Evolutionary conservation across 139 green algal genomes (phyloP), one percentile per base, ranked within the genome.

Genomic region (Chlorella sorokiniana): DNA sequence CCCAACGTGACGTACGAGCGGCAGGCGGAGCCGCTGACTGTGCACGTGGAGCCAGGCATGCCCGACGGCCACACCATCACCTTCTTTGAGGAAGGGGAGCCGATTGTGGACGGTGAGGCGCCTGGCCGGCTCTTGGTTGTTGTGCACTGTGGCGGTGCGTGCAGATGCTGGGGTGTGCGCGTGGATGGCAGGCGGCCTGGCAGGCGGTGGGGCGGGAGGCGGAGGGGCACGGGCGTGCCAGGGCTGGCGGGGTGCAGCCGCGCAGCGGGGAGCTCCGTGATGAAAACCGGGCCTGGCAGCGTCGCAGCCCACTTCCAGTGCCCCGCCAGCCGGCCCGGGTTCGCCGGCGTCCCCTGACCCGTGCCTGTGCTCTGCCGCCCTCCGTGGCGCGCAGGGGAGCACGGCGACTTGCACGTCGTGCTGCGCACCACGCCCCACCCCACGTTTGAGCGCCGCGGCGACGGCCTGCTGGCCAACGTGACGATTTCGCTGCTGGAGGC

Each of bases 11-110:
- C 96, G 83, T 88, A 94, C 4, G 95, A 90, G 68, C 88, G 91
- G 4, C 93, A 98, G 85, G 68, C 86, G 37, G 90, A 96, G 73
- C 81, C 74, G 16, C 85, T 99, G 48, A 92, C 74, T 0, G 92
- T 99, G 18, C 89, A 95, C n/a, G 91, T 99, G 52, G 95, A 99
- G 83, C 90, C 94, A 22, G 97, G 99, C 84, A 82, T 82, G 77
- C 37, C 77, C 9, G 64, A 75, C 31, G 59, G 77, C 9, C 77
- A 82, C 63, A 65, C 35, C 44, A 82, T 82, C 77, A 82, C 77
- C 2, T 75, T 76, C 45, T 82, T 75, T 56, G 77, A 83, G 65
- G 78, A 83, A 51, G 78, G 78, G 0, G 62, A 74, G 63, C 63
- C 76, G 0, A 56, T 56, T 1, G 42, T 81, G 41, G 75, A 72